Base-by-base conservation (phyloP, 805 yeast genomes). In the Saturnispora halmiae region DNA sequence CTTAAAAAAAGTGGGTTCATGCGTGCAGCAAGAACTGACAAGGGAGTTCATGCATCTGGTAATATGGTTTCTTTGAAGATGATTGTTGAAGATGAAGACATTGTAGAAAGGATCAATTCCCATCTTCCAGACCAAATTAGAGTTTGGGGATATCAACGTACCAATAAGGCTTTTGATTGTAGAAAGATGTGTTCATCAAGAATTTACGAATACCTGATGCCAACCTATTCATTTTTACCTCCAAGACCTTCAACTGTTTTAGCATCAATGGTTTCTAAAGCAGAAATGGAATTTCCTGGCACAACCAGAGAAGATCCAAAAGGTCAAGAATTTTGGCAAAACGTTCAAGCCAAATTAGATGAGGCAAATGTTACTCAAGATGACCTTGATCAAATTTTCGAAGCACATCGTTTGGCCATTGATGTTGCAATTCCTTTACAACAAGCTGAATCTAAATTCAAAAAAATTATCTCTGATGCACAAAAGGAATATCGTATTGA, bases 41-140 rank as follows among this genome's bases (percentile, higher is more conserved):
- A 90, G 61, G 97, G 96, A 46, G 97, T 88, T 19, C 97, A 88
- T 62, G 96, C 97, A 10, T 95, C 96, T 2, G 96, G 96, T 22
- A 88, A 88, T 58, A 86, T 87, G 18, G 73, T 90, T 33, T 81
- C 94, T 13, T 66, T 82, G 51, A 88, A 88, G 58, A 63, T 88
- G 69, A 84, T 85, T 51, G 70, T 85, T 40, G 95, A 86, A 56
- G 95, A 88, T 53, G 75, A 70, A 11, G 80, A 85, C 41, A 72
- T 86, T 38, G 70, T 81, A 32, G 68, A 70, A 34, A 83, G 79
- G 58, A 80, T 92, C 61, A 92, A 92, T 60, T 61, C 67, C 2
- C 58, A 67, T 24, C 67, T 92, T 41, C 98, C 98, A 1, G 87
- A 74, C 7, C 88, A 84, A 46, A 85, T 92, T 49, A 71, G 95